Conservation (phyloP, 75 land plant species). For the Chamaecyparis obtusa region DNA sequence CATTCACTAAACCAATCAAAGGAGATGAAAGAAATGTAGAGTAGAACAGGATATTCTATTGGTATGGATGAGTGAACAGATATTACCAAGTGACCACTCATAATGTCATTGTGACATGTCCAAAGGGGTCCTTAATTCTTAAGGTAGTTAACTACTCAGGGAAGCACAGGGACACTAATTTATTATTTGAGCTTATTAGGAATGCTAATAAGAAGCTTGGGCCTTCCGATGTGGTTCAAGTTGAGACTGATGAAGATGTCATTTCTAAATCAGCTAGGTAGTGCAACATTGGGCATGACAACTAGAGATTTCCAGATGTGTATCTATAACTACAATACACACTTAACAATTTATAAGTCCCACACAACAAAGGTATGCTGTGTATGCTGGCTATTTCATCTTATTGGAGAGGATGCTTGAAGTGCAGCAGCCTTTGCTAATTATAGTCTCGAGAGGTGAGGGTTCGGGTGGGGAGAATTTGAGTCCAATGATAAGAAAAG, state of each 20-base stretch:
- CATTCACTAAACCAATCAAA: neutral
- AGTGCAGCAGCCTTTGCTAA: too few relatives aligned
- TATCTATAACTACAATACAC: too few relatives aligned
- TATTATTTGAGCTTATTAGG: neutral
- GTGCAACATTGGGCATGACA: neutral
- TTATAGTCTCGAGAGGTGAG: too few relatives aligned
- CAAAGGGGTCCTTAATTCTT: neutral
- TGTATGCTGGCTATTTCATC: too few relatives aligned
- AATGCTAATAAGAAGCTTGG: neutral
- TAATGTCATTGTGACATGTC: neutral
- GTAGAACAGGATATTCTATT: neutral
- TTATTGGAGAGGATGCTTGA: too few relatives aligned
- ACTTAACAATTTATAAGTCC: too few relatives aligned
- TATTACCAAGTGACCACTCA: neutral
- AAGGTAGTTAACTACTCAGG: neutral
- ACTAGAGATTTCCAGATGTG: neutral
- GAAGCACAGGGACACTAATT: neutral
- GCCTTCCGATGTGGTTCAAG: neutral
- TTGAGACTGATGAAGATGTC: neutral
- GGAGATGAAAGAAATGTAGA: neutral
- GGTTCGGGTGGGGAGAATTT: too few relatives aligned
- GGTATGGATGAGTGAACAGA: neutral
- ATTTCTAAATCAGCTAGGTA: neutral
- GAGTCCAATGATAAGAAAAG: too few relatives aligned
- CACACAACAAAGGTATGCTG: too few relatives aligned